These are phyloP conservation scores for Phytophthora palmivora DNA, from an alignment of 352 stramenopile species.

Conservation along the genomic window DNA sequence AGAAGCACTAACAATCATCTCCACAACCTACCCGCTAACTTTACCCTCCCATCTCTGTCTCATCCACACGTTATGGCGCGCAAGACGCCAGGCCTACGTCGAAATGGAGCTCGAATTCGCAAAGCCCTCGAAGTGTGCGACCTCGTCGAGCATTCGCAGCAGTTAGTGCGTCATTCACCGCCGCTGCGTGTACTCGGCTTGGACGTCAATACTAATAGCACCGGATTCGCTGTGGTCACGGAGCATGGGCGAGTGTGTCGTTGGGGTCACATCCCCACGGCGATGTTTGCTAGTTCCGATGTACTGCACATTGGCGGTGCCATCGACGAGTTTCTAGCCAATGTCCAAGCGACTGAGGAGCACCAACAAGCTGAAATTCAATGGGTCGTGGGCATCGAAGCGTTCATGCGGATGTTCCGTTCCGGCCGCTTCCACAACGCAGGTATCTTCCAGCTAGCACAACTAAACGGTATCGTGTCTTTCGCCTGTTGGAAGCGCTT, in stretches of 20 bases:
- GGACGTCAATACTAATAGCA: slow-evolving; percentile 89
- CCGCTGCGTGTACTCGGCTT: slow-evolving; percentile 73
- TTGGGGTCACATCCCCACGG: slow-evolving; percentile 70
- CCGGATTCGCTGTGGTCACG: slow-evolving; percentile 74
- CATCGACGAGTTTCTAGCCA: slow-evolving; percentile 53
- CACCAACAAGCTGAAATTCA: slow-evolving; percentile 13
- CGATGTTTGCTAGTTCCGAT: slow-evolving; percentile 67
- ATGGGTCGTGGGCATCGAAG: slow-evolving; percentile 86
- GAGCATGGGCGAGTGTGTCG: slow-evolving; percentile 54
- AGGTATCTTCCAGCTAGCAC: slow-evolving; percentile 86
- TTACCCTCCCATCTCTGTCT: neutral
- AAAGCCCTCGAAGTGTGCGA: slow-evolving; percentile 51
- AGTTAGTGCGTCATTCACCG: slow-evolving; percentile 38
- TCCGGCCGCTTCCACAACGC: slow-evolving; percentile 82
- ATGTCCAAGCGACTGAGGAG: slow-evolving; percentile 38
- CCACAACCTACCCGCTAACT: neutral
- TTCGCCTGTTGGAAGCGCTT: slow-evolving; percentile 82
- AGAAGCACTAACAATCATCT: neutral
- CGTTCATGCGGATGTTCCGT: slow-evolving; percentile 87
- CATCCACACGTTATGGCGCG: slow-evolving; percentile 16
- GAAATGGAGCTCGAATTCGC: slow-evolving; percentile 60
- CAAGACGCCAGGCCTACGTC: slow-evolving; percentile 36
- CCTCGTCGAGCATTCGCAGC: slow-evolving; percentile 26
- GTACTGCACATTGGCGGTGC: slow-evolving; percentile 66
- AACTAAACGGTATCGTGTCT: slow-evolving; percentile 88